Percentiles rank a stretch among this genome's conserved stretches.
phyloP scores from a whole-genome alignment of 345 rosid species.

The Populus alba region DNA sequence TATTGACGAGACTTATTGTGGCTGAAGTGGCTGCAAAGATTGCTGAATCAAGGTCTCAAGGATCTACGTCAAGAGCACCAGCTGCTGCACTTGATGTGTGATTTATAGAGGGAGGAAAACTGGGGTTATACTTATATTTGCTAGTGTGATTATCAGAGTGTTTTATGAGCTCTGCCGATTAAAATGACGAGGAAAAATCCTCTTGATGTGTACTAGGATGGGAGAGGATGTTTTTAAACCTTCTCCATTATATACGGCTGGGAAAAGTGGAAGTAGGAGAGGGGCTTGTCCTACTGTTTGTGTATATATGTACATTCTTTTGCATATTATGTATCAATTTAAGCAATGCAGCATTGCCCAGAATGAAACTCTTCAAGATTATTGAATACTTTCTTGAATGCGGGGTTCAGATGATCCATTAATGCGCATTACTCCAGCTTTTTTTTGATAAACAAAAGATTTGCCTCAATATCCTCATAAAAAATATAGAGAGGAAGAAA shows the following conservation, averaged over 20 bases:
- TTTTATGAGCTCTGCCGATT: slow-evolving; percentile 2
- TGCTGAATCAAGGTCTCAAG: slow-evolving; percentile 42
- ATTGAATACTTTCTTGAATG: neutral
- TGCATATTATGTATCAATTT: slow-evolving; percentile 4
- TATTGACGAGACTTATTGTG: slow-evolving; percentile 70
- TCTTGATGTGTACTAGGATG: neutral
- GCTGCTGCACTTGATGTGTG: slow-evolving; percentile 26
- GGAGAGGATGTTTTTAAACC: slow-evolving; percentile 25
- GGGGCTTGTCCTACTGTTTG: neutral
- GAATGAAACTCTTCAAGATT: neutral
- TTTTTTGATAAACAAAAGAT: neutral
- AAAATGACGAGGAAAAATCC: slow-evolving; percentile 24
- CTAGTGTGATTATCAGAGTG: slow-evolving; percentile 1
- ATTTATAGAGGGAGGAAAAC: neutral
- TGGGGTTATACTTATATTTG: neutral
- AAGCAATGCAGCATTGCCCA: neutral
- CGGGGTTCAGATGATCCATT: neutral
- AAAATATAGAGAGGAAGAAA: neutral
- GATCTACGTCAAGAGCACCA: slow-evolving; percentile 22
- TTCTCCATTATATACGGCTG: slow-evolving; percentile 10
- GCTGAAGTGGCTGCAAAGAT: slow-evolving; percentile 76
- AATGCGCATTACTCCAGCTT: no score
- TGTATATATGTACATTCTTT: slow-evolving; percentile 14
- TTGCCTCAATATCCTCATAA: neutral
- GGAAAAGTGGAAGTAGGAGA: neutral